A percentile compares a stretch with the other conserved stretches of the same genome.
phyloP scores from a whole-genome alignment of 2,329 filamentous ascomycete genomes.

The Polytolypa hystricis region DNA sequence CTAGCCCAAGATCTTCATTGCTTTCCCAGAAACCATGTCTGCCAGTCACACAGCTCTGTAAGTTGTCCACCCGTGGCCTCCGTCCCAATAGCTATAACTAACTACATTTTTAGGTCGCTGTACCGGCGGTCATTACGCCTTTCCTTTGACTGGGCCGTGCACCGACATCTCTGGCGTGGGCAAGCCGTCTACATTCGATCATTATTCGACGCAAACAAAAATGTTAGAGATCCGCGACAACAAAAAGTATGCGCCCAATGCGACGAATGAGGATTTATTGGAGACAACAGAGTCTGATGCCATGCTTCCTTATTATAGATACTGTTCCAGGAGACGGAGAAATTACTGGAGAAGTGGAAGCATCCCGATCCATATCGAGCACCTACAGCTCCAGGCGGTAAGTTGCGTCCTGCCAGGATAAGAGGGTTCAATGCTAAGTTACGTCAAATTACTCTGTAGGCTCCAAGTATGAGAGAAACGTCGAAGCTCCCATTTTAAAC shows the following conservation, averaged over 20 bases:
- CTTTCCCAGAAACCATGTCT: constrained; percentile 9
- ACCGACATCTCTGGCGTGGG: constrained; percentile 85
- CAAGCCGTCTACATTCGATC: constrained; percentile 93
- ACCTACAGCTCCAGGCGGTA: constrained; percentile 89
- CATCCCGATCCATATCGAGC: constrained; percentile 87
- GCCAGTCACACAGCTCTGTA: constrained; percentile 27
- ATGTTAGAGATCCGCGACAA: constrained; percentile 72
- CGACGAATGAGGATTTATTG: constrained; percentile 4
- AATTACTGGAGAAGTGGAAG: constrained; percentile 84
- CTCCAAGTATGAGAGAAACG: constrained; percentile 91
- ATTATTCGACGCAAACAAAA: constrained; percentile 85
- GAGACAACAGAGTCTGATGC: background rate
- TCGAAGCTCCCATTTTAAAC: constrained; percentile 67
- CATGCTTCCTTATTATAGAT: constrained; percentile 43
- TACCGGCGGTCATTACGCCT: constrained; percentile 92
- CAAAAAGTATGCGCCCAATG: constrained; percentile 53
- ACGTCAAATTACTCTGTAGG: constrained; percentile 40
- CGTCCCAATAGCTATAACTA: background rate
- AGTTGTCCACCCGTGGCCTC: constrained; percentile 7
- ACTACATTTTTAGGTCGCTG: constrained; percentile 48
- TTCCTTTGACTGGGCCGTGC: constrained; percentile 87
- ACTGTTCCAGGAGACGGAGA: constrained; percentile 77
- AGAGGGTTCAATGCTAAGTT: background rate
- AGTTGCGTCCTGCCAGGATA: constrained; percentile 17
- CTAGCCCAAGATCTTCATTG: background rate